Evolutionary conservation across 2,329 filamentous ascomycete genomes (phyloP), one percentile per base, ranked within the genome.

Genomic region (Passalora sequoiae): DNA sequence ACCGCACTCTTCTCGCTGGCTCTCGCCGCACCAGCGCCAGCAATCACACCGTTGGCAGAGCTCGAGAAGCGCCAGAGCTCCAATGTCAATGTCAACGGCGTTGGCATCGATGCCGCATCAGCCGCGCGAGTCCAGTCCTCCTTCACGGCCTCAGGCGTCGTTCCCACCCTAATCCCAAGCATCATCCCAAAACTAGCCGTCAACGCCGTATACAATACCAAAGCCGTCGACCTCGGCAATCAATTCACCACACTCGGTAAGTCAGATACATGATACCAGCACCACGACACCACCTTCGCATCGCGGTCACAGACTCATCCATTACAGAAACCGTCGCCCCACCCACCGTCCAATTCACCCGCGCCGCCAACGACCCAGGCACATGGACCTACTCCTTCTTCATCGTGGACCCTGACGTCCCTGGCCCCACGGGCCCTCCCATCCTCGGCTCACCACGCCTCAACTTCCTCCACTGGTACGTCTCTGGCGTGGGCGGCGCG

Each of bases 381-480:
- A 15, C 10, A 9, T 25, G 24, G 6, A 44, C 46, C 19, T 48
- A 44, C 46, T 41, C 36, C 15, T 32, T 44, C 46, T 48, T 48
- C 46, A 17, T 48, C 24, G 37, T 48, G 25, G 37, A 48, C 41
- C 41, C 46, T 5, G 46, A 48, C 38, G 46, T 48, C 27, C 46
- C 46, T 6, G 37, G 46, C 15, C 46, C 46, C 16, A 41, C 44
- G 19, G 41, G 41, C 12, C 30, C 27, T 27, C 46, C 46, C 12
- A 32, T 41, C 38, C 24, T 48, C 8, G 41, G 41, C 4, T 20
- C 13, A 12, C 44, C 44, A 27, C 46, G 46, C 10, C 6, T 48
- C 37, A 48, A 48, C 20, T 48, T 44, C 37, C 32, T 48, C 13
- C 46, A 44, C 32, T 43, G 41, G 41, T 48, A 48, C 40, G 37